A percentile compares a stretch with the other conserved stretches of the same genome.
Evolutionary conservation across 1,139 yeast genomes (phyloP).

Genomic region (Pichia sp.): DNA sequence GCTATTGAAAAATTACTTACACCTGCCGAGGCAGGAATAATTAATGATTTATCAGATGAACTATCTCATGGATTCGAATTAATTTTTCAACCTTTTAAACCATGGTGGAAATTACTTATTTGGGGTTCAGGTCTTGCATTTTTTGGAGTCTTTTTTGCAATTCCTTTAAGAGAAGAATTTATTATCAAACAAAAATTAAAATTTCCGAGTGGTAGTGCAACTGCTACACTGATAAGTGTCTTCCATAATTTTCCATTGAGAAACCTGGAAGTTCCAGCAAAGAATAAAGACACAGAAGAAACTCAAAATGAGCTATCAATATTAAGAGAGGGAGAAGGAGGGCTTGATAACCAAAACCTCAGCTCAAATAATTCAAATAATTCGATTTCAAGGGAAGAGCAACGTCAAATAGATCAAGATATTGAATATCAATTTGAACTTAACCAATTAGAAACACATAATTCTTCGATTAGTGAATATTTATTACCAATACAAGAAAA

Average conservation of each 20-base stretch:
- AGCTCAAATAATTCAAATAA: neutral
- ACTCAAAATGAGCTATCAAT: neutral
- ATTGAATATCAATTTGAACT: neutral
- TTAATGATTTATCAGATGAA: neutral
- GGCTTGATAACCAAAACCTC: too few relatives aligned
- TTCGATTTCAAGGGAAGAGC: neutral
- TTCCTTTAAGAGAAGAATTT: slow-evolving; percentile 79
- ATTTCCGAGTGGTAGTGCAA: slow-evolving; percentile 94
- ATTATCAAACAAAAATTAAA: slow-evolving; percentile 78
- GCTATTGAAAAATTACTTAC: slow-evolving; percentile 87
- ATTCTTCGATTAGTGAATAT: neutral
- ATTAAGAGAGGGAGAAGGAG: too few relatives aligned
- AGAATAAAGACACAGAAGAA: neutral
- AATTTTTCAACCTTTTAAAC: slow-evolving; percentile 17
- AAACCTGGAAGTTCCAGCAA: slow-evolving; percentile 30
- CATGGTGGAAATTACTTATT: slow-evolving; percentile 47
- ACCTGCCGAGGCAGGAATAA: slow-evolving; percentile 66
- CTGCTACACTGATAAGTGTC: slow-evolving; percentile 87
- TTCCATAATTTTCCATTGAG: slow-evolving; percentile 62
- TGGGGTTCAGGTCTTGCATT: slow-evolving; percentile 88
- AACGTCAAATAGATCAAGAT: neutral
- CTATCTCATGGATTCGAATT: neutral
- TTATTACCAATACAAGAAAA: neutral
- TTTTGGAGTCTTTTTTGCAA: slow-evolving; percentile 93
- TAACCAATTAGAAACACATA: neutral